These are phyloP conservation scores for Melampsora larici-populina DNA, from an alignment of 1,284 basidiomycete species.

Conservation along the genomic window DNA sequence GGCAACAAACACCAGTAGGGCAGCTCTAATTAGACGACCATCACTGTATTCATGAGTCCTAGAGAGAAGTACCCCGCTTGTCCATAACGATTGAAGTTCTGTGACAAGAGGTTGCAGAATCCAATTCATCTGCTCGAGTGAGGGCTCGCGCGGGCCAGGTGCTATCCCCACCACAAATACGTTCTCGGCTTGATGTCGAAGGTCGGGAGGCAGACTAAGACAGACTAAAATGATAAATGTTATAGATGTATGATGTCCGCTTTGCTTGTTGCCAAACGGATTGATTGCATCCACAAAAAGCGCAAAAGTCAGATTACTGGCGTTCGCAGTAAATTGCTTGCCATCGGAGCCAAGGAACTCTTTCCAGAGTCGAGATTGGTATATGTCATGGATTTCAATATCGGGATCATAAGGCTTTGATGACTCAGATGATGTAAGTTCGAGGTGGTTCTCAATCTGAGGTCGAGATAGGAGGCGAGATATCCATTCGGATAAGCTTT, in stretches of 20 bases:
- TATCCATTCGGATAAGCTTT: conserved; percentile 18
- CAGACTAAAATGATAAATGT: too few relatives aligned
- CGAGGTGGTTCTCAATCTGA: conserved; percentile 7
- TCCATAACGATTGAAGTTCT: conserved; percentile 52
- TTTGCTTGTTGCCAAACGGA: conserved; percentile 6
- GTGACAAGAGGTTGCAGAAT: conserved; percentile 52
- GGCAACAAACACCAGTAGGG: conserved; percentile 39
- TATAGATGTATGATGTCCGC: too few relatives aligned
- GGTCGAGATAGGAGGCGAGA: too few relatives aligned
- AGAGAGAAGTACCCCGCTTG: conserved; percentile 48
- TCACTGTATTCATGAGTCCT: background rate
- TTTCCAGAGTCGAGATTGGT: too few relatives aligned
- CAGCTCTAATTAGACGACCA: too few relatives aligned
- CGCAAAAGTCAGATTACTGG: conserved; percentile 2
- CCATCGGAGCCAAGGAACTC: conserved; percentile 10
- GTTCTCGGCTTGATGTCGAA: conserved; percentile 54
- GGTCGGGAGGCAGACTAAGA: conserved; percentile 13
- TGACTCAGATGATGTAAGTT: background rate
- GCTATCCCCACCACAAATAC: conserved; percentile 55
- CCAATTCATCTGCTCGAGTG: conserved; percentile 49
- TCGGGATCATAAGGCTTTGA: background rate
- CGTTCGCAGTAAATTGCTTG: background rate
- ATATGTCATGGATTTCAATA: background rate
- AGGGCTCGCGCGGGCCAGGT: conserved; percentile 49
- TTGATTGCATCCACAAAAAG: too few relatives aligned